Base-by-base conservation (phyloP, 2,329 filamentous ascomycete species). In the Sporothrix brunneoviolacea region DNA sequence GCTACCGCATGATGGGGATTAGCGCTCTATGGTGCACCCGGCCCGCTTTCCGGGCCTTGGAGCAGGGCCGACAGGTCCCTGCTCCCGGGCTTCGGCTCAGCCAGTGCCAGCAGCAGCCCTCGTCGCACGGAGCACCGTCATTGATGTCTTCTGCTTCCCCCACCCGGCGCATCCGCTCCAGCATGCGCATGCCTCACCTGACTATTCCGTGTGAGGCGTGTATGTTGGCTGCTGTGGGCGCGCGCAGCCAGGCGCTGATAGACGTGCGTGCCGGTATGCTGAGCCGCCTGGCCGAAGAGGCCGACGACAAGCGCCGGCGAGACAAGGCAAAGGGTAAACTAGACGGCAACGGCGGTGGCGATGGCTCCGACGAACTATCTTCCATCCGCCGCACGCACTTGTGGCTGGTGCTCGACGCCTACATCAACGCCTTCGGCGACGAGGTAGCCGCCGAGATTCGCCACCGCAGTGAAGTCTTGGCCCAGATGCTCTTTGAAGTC, bases 141-240 rank as follows among this genome's bases (percentile, higher is more conserved):
- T 9, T 32, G 2, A 18, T 18, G 13, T 24, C 33, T 4, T 12
- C 43, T 3, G 16, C 44, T n/a, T 33, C 46, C 2, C 6, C n/a
- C 24, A 30, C 22, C 16, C 30, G 37, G 21, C 24, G 27, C n/a
- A 30, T 53, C 15, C 33, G 19, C 38, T n/a, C n/a, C 18, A 22
- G 18, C 16, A 22, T 42, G 38, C 41, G 48, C 35, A 37, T 51
- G 41, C 48, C 54, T 15, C 55, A 54, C 32, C 48, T 59, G 27
- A 19, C n/a, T 7, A 21, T 22, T 13, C 62, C 65, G 13, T 82
- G 78, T 54, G 72, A 78, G 57, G 77, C 75, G 2, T 82, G 78
- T 54, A 71, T 77, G 24, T 60, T 81, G 12, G 68, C 73, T 2
- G 65, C 66, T 3, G 58, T 82, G 1, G 76, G 76, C 2, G 71